Base-by-base conservation (phyloP, 2,329 filamentous ascomycete genomes). In the Colletotrichum tanaceti region DNA sequence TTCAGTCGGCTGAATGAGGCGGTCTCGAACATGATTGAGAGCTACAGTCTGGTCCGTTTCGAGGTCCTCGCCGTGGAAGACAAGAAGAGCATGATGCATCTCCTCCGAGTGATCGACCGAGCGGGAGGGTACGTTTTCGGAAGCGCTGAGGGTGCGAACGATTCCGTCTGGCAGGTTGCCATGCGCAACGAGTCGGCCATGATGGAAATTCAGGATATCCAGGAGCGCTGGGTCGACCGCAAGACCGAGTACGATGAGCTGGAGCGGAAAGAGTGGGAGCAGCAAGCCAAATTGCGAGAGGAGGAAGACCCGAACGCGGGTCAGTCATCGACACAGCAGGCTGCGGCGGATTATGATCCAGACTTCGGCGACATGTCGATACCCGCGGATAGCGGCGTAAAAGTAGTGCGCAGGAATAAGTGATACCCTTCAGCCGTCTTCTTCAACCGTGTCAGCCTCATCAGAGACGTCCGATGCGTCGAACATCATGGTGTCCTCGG, bases 51-150 rank as follows among this genome's bases (percentile, higher is more conserved):
- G 4, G 94, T 99, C 2, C 89, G 90, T 0, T 99, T 97, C 76
- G 94, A 98, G 77, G 97, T 97, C 0, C 83, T 99, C 38, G 94
- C 96, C 0, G 94, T 99, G 1, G 96, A 99, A 80, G 96, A 99
- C 77, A 98, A 97, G 79, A 93, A 91, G 80, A 97, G 93, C 77
- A 98, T 99, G 94, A 97, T 97, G 89, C 90, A 92, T 73, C 84
- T 99, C 4, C 83, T 99, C 59, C 89, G 92, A 53, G 91, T 95
- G 0, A 94, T 99, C 75, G 96, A 99, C 78, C 88, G 96, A 49
- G 95, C 96, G 0, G 91, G 93, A 11, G 96, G 96, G 0, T 98
- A 98, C 80, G 92, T 94, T 0, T 98, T 99, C 81, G 94, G 94
- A 0, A 87, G 91, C 5, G 92, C 93, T 0, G 93, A 98, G 77